Base-by-base conservation (phyloP, 495 filamentous ascomycete species). In the Aspergillus biplanus region DNA sequence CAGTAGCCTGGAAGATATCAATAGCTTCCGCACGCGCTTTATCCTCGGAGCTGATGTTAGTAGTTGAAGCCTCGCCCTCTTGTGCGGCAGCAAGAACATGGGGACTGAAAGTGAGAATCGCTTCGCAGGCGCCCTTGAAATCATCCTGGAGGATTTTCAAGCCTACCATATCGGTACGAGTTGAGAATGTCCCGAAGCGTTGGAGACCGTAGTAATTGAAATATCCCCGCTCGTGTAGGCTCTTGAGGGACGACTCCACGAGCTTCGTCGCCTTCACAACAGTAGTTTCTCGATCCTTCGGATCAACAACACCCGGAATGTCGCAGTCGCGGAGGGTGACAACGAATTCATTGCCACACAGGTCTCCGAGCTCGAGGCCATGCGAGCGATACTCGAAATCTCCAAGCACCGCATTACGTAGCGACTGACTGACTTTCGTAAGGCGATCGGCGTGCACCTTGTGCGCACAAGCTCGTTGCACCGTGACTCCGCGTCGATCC, bases 151-250 rank as follows among this genome's bases (percentile, higher is more conserved):
- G 85, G 57, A 99, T 90, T 70, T 90, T 90, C 69, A 90, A 81
- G 37, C 95, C 95, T 12, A 97, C 74, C 1, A 84, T 83, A 65
- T 97, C 90, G 1, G 95, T 98, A 5, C 91, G 86, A 6, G 88
- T 89, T 4, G 83, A 74, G 73, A 92, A 93, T 4, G 91, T 90
- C 31, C 95, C 95, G 67, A 99, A 99, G 12, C 95, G 87, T 76
- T 99, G 95, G 3, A 97, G 85, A 13, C 95, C 95, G 63, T 90
- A 99, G 78, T 98, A 98, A 73, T 99, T 98, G 73, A 98, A 86
- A 76, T 96, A 99, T 0, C 95, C 95, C 13, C 85, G 78, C 49
- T 84, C 72, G 56, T 75, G 73, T 8, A 93, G 79, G 33, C 80
- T 78, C 52, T 76, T 69, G 48, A 90, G 74, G 7, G 87, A 78